phyloP scores from a whole-genome alignment of 2,329 filamentous ascomycete genomes.

The Leptographium lundbergii region DNA sequence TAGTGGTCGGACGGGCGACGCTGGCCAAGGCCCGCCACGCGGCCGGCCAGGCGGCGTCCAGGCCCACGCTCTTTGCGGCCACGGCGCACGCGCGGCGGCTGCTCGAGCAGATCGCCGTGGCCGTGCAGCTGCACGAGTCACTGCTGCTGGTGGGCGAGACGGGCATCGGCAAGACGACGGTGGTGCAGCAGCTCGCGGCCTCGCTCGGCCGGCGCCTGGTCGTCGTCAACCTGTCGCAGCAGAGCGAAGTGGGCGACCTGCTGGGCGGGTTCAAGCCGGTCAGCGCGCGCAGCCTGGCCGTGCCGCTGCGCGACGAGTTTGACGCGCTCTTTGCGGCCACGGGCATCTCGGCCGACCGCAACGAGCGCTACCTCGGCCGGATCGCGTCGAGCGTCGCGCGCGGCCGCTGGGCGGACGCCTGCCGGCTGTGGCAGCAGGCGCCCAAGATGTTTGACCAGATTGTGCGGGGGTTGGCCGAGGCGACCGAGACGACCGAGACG shows the following conservation, averaged over 20 bases:
- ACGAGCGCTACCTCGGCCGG: slow-evolving; percentile 72
- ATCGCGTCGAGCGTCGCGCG: slow-evolving; percentile 69
- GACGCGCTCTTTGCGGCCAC: slow-evolving; percentile 79
- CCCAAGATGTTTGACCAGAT: slow-evolving; percentile 74
- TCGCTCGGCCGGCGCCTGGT: slow-evolving; percentile 76
- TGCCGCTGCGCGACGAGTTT: slow-evolving; percentile 89
- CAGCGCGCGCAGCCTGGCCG: slow-evolving; percentile 73
- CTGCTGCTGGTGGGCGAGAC: slow-evolving; percentile 95
- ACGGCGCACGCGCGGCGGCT: slow-evolving; percentile 75
- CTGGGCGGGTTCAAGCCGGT: slow-evolving; percentile 95
- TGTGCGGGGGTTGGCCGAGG: slow-evolving; percentile 37
- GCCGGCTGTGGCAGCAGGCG: slow-evolving; percentile 79
- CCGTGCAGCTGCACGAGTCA: slow-evolving; percentile 74
- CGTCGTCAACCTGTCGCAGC: slow-evolving; percentile 92
- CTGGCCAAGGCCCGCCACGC: slow-evolving; percentile 36
- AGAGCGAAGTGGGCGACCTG: slow-evolving; percentile 93
- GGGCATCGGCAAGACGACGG: slow-evolving; percentile 94
- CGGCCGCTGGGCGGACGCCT: slow-evolving; percentile 76
- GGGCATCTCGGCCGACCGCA: slow-evolving; percentile 74
- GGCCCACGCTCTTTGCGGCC: slow-evolving; percentile 58
- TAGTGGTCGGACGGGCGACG: slow-evolving; percentile 54
- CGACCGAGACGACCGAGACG: slow-evolving; percentile 18
- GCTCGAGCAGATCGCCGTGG: slow-evolving; percentile 77
- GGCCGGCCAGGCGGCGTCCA: slow-evolving; percentile 10
- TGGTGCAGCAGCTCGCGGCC: slow-evolving; percentile 82